Evolutionary conservation across 148 eudicot species (phyloP).

Genomic region (Vaccinium vitisidaea): DNA sequence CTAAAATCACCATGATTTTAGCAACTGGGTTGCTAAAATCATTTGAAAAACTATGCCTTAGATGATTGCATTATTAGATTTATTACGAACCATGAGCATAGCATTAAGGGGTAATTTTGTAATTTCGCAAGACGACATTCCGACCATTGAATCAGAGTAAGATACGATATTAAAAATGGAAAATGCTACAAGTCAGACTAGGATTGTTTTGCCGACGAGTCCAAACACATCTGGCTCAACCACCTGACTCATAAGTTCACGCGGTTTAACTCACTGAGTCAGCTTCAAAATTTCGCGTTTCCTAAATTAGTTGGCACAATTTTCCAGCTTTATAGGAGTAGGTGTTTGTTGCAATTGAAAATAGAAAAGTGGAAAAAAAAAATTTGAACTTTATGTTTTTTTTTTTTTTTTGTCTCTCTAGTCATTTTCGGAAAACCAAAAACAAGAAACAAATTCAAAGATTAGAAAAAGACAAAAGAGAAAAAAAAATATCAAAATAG

Average conservation of each 20-base stretch:
- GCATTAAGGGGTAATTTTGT: slow-evolving; percentile 29
- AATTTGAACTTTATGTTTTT: too few species aligned
- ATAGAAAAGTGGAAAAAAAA: too few species aligned
- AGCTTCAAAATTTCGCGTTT: too few species aligned
- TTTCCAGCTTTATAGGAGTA: background rate
- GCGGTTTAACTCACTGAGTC: slow-evolving; percentile 2
- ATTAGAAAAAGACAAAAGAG: too few species aligned
- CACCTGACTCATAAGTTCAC: slow-evolving; percentile 31
- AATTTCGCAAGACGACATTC: slow-evolving; percentile 22
- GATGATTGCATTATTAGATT: background rate
- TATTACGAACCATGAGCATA: too few species aligned
- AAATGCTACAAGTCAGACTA: background rate
- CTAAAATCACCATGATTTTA: too few species aligned
- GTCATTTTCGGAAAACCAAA: background rate
- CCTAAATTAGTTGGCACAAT: background rate
- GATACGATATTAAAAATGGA: background rate
- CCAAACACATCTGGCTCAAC: slow-evolving; percentile 10
- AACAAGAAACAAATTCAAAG: too few species aligned
- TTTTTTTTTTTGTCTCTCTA: background rate
- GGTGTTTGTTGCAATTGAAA: background rate
- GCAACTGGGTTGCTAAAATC: too few species aligned
- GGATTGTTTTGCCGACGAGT: slow-evolving; percentile 47
- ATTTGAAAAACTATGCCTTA: too few species aligned
- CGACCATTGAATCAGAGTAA: slow-evolving; percentile 35
- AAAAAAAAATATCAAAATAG: background rate